These are phyloP conservation scores for Kwoniella dendrophila DNA, from an alignment of 768 basidiomycete genomes.

Conservation along the genomic window DNA sequence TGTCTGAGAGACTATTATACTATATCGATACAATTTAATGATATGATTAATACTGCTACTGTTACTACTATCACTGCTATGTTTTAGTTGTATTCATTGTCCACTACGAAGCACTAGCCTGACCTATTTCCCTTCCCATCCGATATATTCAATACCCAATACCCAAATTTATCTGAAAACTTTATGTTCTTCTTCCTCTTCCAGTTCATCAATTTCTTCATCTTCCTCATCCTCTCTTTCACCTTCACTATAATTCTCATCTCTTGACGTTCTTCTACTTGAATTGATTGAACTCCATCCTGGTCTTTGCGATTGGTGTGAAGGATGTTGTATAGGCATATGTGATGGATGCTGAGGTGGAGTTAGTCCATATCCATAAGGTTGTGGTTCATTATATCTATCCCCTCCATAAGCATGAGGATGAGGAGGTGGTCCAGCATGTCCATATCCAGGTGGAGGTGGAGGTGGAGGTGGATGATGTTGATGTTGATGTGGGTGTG, in stretches of 20 bases:
- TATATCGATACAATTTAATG: too few relatives aligned
- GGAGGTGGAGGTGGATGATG: neutral
- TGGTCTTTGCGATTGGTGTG: conserved; percentile 1
- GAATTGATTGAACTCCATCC: conserved; percentile 2
- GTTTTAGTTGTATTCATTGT: too few relatives aligned
- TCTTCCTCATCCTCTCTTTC: conserved; percentile 28
- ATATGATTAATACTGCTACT: too few relatives aligned
- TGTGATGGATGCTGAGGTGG: conserved; percentile 11
- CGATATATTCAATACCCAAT: neutral
- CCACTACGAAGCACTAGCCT: too few relatives aligned
- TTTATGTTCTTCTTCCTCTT: conserved; percentile 18
- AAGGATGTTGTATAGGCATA: conserved; percentile 3
- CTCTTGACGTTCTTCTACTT: conserved; percentile 15
- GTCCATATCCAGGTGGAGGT: neutral
- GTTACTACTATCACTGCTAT: too few relatives aligned
- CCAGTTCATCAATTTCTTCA: conserved; percentile 30
- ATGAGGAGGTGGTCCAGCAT: conserved; percentile 13
- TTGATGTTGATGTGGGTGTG: neutral
- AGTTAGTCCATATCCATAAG: conserved; percentile 4
- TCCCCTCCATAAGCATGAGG: neutral
- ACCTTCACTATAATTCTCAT: conserved; percentile 22
- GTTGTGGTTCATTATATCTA: neutral
- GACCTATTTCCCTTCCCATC: too few relatives aligned
- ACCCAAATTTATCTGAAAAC: neutral
- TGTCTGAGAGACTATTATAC: too few relatives aligned